Evolutionary conservation across 371 early-diverging fungal species (phyloP), one percentile per base, ranked within the genome.

Genomic region (Umbelopsis sp.): DNA sequence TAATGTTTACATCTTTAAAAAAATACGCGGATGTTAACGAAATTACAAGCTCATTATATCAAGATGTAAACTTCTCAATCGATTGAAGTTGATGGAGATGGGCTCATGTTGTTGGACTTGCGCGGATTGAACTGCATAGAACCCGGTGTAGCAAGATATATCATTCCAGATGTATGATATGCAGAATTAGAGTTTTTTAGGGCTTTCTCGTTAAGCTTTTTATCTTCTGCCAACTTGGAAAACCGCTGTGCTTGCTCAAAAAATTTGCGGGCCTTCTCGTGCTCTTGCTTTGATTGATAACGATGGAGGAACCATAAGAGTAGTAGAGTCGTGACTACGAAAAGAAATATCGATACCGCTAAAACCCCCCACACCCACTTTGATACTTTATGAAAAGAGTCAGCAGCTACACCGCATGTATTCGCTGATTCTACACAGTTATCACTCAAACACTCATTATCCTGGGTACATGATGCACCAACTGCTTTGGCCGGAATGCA

Each of bases 181-280:
- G 35, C 12, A 5, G 57, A 29, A 25, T 10, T 57, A 14, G 18
- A 8, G 57, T 4, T 18, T 1, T 35, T 35, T 29, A 29, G 29
- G 4, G 35, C 18, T 29, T 57, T 35, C 32, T 16, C 16, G 18
- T 48, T 48, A 3, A 57, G 12, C 18, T 76, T 66, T 10, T 73
- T 71, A 16, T 76, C 69, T 20, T 75, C 69, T 29, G 73, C 65
- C 76, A 78, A 75, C 44, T 76, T 80, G 9, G 72, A 74, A 66
- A 82, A 82, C 50, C 77, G 76, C 22, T 83, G 76, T 25, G 81
- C 78, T 50, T 80, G 75, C 6, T 74, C 81, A 74, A 81, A 83
- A 67, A 83, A 83, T 20, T 69, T 70, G 41, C 44, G 57, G 11
- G 78, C 74, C 69, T 81, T 83, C 25, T 71, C 77, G 35, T 74